Evolutionary conservation across 2,329 filamentous ascomycete genomes (phyloP), one percentile per base, ranked within the genome.

Genomic region (Lanzia echinophila): DNA sequence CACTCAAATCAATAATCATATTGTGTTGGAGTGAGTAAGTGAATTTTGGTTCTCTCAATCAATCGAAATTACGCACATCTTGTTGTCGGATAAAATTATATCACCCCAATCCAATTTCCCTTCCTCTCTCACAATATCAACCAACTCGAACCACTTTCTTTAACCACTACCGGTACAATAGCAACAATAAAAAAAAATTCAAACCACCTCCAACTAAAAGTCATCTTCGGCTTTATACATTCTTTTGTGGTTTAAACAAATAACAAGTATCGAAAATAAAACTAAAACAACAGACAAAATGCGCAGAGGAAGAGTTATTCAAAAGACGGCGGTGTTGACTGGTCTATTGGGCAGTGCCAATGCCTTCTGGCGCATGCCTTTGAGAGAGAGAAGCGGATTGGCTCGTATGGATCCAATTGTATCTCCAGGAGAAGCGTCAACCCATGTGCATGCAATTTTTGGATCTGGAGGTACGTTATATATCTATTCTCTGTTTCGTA

Each of bases 331-430:
- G 5, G n/a, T 48, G 15, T 10, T 55, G 7, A 22, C 44, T 3
- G 36, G 34, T 24, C 48, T 32, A 17, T 41, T 24, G 20, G 31
- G 39, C 12, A 32, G 20, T 3, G 77, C 75, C 45, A 67, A 78
- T 62, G 90, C 87, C 56, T 96, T 96, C 71, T 96, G 88, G 88
- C 88, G 90, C 67, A 87, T 96, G 79, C 86, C 89, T 64, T 96
- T 90, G 71, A 86, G 81, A 62, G 84, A 83, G 53, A 78, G 79
- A 45, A 75, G 83, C 60, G 88, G 83, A 58, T 69, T 88, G 54
- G 86, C 82, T 47, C 81, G 88, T 54, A 75, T 95, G 39, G 90
- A 96, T 67, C 90, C 90, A 17, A 75, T 96, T 53, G 76, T 94
- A 53, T 77, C 78, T 34, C n/a, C 20, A 2, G 84, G 82, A 47